phyloP scores from a whole-genome alignment of 1,284 basidiomycete genomes.

The Anthracocystis panici-leucophaei region DNA sequence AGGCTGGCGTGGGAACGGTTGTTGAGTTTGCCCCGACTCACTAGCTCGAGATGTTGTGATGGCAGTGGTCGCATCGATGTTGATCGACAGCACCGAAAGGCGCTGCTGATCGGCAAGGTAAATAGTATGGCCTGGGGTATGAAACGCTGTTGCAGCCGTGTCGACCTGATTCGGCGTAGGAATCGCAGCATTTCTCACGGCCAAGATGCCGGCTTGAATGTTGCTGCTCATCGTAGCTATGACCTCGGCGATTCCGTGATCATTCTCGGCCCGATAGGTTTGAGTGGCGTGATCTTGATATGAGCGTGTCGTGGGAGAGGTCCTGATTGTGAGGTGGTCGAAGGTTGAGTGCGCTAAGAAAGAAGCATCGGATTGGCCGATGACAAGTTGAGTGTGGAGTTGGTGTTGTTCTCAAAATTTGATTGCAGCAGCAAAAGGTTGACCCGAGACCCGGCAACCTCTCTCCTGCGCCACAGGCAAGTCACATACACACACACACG shows the following conservation, averaged over 20 bases:
- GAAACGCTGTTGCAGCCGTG: background rate
- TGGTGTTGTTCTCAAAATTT: no score
- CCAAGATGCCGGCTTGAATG: conserved; percentile 3
- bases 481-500: no score
- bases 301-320: background rate
- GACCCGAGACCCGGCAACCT: no score
- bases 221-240: background rate
- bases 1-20: background rate
- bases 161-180: background rate
- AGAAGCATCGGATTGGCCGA: no score
- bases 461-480: no score
- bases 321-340: no score
- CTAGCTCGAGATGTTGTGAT: conserved; percentile 15
- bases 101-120: conserved; percentile 38
- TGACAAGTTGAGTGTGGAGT: no score
- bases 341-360: no score
- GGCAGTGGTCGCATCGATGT: conserved; percentile 34
- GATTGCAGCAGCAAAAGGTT: no score
- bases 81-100: conserved; percentile 45
- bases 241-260: background rate
- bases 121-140: conserved; percentile 41
- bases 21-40: background rate
- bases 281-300: background rate
- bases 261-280: background rate
- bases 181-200: background rate